Evolutionary conservation across 1,284 basidiomycete genomes (phyloP), one percentile per base, ranked within the genome.

Genomic region (Cryptococcus wingfieldii): DNA sequence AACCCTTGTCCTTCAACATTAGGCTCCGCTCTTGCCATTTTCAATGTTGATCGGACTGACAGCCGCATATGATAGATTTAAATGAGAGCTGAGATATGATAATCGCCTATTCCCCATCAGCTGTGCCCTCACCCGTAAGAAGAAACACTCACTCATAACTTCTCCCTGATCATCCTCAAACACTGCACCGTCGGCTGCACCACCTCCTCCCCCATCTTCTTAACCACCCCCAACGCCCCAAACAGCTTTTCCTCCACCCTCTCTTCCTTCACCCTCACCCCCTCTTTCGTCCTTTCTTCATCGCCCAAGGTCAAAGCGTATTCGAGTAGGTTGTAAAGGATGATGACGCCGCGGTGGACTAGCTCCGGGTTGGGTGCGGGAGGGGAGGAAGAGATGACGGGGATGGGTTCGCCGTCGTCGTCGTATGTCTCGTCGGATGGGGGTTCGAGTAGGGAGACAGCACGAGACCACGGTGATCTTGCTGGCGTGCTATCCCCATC

Each of bases 301-400:
- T 27, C 47, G 34, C 45, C 42, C 19, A 51, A 42, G 8, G 25
- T 38, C n/a, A 51, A 16, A 6, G 53, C 57, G 50, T 70, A 68
- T 8, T 50, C 38, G 16, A 89, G 74, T 44, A 90, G 73, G 64
- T 89, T 90, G 39, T 80, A 77, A 14, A 86, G 74, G 65, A 87
- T 86, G 28, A 90, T 80, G 1, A 87, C 81, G 3, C 85, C 89
- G 38, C 90, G 84, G 71, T 90, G 86, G 8, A 86, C 80, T 38
- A 90, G 80, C 5, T 86, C 87, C 14, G 47, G 46, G 45, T 69
- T 58, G 9, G 55, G 44, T 23, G 37, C 19, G 5, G 67, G 62
- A 9, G 60, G 64, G 4, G 59, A 43, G 10, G 61, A 45, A 57
- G 68, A 63, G 53, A 54, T 65, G 66, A 55, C 63, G 66, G 51